Evolutionary conservation across 352 stramenopile species (phyloP), one percentile per base, ranked within the genome.

Genomic region (Pythium brachiatum): DNA sequence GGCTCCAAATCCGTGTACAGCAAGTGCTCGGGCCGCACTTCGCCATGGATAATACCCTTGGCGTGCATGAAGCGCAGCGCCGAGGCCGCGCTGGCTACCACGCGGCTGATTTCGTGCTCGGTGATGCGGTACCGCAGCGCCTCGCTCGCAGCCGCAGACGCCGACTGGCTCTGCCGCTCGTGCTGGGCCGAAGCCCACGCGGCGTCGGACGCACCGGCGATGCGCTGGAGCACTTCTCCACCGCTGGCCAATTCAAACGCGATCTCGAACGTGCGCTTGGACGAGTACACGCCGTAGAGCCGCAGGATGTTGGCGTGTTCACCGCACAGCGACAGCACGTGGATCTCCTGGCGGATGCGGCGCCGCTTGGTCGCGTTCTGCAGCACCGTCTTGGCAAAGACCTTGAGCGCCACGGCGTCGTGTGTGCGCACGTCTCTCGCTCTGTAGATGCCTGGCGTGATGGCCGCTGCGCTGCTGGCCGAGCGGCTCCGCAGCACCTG

Each of bases 201-300:
- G 23, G 41, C 2, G 31, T 47, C 26, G 20, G 48, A 21, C 8
- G 58, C 27, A 1, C 46, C 44, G 12, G 57, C 70, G 32, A 91
- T 43, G 25, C 73, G 74, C 9, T 66, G 57, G 57, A 92, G 64
- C 20, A 90, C 83, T 25, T 89, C 64, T 20, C 86, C 83, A 21
- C 86, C 80, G 51, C 74, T 62, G 7, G 83, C 81, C 50, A 94
- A 60, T 58, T 94, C 83, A 43, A 94, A 94, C 39, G 78, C 81
- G 57, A 94, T 77, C 63, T 91, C 81, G 13, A 92, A 69, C 8
- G 76, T 86, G 25, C 61, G 34, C 3, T 65, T 50, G 1, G 75
- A 72, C 15, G 79, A 66, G 56, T 81, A 81, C 25, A 89, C 79
- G 53, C 76, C 81, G 58, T 90, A 75, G 54, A 94, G 72, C 23